These are phyloP conservation scores for Piromyces sp. DNA, from an alignment of 192 early-diverging fungal genomes.

Conservation along the genomic window DNA sequence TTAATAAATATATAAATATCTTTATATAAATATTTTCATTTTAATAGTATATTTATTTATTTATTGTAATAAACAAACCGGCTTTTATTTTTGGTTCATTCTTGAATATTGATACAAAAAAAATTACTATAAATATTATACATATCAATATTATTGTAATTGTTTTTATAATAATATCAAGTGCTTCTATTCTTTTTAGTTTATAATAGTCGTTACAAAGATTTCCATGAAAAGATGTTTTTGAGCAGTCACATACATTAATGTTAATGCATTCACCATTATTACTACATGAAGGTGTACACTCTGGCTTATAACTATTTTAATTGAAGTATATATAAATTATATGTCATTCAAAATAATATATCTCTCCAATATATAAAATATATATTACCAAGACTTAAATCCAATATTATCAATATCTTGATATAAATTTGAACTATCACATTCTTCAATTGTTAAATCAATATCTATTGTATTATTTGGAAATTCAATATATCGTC, in stretches of 20 bases:
- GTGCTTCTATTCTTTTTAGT: neutral
- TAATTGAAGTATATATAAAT: too few relatives aligned
- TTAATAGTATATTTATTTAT: too few relatives aligned
- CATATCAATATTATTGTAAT: neutral
- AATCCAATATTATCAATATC: neutral
- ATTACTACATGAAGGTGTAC: neutral
- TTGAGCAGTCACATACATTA: neutral
- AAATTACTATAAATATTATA: neutral
- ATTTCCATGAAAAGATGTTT: neutral
- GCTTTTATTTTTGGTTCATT: neutral
- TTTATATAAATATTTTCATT: too few relatives aligned
- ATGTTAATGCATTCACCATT: neutral
- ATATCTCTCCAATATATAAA: neutral
- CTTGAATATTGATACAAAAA: neutral
- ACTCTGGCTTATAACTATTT: neutral
- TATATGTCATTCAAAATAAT: too few relatives aligned
- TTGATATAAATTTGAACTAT: neutral
- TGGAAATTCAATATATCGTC: neutral
- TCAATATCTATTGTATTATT: neutral
- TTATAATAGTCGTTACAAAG: neutral
- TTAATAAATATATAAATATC: too few relatives aligned
- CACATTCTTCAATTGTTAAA: neutral
- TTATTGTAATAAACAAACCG: too few relatives aligned
- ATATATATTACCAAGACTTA: neutral
- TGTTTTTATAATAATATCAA: neutral